These are phyloP conservation scores for Mortierella sp. DNA, from an alignment of 371 early-diverging fungal species.

Conservation along the genomic window DNA sequence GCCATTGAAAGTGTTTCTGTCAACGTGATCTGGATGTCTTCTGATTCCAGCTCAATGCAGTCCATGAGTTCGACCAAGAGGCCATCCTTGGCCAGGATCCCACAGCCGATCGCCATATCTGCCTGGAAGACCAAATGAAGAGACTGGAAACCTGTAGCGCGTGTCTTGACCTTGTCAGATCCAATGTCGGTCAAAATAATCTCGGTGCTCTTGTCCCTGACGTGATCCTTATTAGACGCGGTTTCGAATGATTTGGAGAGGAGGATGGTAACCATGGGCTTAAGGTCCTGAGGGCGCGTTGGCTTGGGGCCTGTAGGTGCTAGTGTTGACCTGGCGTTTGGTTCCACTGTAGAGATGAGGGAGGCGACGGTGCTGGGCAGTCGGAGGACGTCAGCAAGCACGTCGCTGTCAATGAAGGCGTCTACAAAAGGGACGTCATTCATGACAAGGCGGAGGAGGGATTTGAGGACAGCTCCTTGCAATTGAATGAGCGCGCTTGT, in stretches of 20 bases:
- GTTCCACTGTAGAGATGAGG: not conserved
- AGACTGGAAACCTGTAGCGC: slow-evolving; percentile 63
- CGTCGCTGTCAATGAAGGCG: slow-evolving; percentile 30
- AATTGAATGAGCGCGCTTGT: slow-evolving; percentile 16
- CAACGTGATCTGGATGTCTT: slow-evolving; percentile 71
- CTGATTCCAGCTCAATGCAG: slow-evolving; percentile 75
- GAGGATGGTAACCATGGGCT: slow-evolving; percentile 44
- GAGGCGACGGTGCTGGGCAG: slow-evolving; percentile 13
- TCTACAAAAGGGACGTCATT: slow-evolving; percentile 40
- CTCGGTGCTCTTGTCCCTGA: slow-evolving; percentile 35
- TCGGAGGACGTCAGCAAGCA: slow-evolving; percentile 31
- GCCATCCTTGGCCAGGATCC: slow-evolving; percentile 74
- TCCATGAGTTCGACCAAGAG: slow-evolving; percentile 80
- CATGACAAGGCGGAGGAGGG: slow-evolving; percentile 47
- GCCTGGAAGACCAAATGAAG: slow-evolving; percentile 75
- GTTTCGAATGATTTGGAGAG: slow-evolving; percentile 49
- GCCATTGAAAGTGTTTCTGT: slow-evolving; percentile 76
- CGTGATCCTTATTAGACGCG: slow-evolving; percentile 45
- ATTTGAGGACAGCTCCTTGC: slow-evolving; percentile 37
- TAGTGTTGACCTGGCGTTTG: slow-evolving; percentile 13
- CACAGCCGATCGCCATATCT: slow-evolving; percentile 70
- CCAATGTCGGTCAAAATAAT: slow-evolving; percentile 47
- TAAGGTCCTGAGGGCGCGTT: slow-evolving; percentile 31
- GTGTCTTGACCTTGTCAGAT: slow-evolving; percentile 50
- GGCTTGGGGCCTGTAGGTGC: slow-evolving; percentile 7